Evolutionary conservation across 78 protist genomes (phyloP), one percentile per base, ranked within the genome.

Genomic region (Paratrimastix pyriformis): DNA sequence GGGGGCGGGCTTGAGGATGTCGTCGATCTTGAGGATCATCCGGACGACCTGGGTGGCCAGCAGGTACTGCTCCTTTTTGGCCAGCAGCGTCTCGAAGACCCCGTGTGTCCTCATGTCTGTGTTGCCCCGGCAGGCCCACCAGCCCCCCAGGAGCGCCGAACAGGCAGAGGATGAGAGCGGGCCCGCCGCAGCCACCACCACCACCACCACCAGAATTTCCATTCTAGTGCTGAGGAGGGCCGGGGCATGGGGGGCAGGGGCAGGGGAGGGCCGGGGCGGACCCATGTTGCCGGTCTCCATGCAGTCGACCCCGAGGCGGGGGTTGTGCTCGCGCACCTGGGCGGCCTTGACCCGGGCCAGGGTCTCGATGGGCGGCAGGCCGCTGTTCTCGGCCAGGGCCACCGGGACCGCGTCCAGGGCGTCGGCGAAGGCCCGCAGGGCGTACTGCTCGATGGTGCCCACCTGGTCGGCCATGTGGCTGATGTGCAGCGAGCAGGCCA

Each of bases 1-100:
- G n/a, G n/a, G n/a, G 29, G 65, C 77, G 30, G 83, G 86, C 65
- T 45, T n/a, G 42, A 91, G 85, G 38, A 92, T 88, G 73, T 95
- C 99, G 70, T 97, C 99, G 58, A 97, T 93, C 90, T 97, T 97
- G 39, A 97, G 83, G 50, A 97, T 92, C 99, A 97, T 97, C 85
- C 90, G 88, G 71, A 95, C 99, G 43, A 84, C 69, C 58, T 97
- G 99, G 29, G 96, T 88, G 26, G 99, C 99, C 0, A 97, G 86
- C 60, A 84, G 54, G 37, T 95, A 3, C 87, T 97, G 99, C 81
- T 91, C 95, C 65, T 82, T 76, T 91, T 97, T 97, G 59, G 91
- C 94, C 48, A 84, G 86, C 35, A 97, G 87, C 30, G 99, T 88
- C 79, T 97, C 99, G 32, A 89, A 87, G 24, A 94, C 98, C 43